Conservation (phyloP, 306 rosid species). For the Vicia faba region DNA sequence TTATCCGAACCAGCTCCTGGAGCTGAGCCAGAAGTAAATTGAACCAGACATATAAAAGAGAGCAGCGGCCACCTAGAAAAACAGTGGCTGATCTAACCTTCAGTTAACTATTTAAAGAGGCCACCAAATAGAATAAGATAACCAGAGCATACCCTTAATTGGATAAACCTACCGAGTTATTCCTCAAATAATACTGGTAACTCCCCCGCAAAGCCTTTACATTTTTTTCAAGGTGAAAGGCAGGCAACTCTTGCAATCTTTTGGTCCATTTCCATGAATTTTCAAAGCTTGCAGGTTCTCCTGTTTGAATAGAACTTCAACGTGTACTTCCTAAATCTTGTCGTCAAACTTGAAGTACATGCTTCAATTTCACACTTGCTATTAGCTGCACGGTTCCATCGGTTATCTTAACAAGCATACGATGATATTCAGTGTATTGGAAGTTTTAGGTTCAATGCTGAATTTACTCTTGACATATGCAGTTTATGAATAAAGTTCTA, state of each 20-base stretch:
- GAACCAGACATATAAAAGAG: constrained; percentile 3
- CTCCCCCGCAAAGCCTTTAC: not conserved
- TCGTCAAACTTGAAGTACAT: constrained; percentile 13
- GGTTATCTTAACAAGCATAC: constrained; percentile 32
- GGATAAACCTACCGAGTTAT: not conserved
- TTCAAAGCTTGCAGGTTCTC: constrained; percentile 2
- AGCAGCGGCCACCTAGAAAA: not conserved
- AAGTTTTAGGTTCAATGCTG: constrained; percentile 29
- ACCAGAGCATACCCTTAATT: not conserved
- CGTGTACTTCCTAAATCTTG: not conserved
- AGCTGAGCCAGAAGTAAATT: not conserved
- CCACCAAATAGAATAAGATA: not conserved
- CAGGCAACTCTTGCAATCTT: not conserved
- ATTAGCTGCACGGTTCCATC: constrained; percentile 12
- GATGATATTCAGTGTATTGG: constrained; percentile 19
- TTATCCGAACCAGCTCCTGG: not conserved
- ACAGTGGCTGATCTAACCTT: not conserved
- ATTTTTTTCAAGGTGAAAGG: constrained; percentile 5
- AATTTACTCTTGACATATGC: constrained; percentile 46
- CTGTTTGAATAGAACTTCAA: not conserved
- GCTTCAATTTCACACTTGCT: constrained; percentile 17
- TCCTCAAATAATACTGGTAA: not conserved
- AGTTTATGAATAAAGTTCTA: constrained; percentile 99
- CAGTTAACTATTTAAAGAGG: not conserved
- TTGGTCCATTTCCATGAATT: constrained; percentile 4